Evolutionary conservation across 2,329 filamentous ascomycete species (phyloP), one percentile per base, ranked within the genome.

Genomic region (Calonectria pteridis): DNA sequence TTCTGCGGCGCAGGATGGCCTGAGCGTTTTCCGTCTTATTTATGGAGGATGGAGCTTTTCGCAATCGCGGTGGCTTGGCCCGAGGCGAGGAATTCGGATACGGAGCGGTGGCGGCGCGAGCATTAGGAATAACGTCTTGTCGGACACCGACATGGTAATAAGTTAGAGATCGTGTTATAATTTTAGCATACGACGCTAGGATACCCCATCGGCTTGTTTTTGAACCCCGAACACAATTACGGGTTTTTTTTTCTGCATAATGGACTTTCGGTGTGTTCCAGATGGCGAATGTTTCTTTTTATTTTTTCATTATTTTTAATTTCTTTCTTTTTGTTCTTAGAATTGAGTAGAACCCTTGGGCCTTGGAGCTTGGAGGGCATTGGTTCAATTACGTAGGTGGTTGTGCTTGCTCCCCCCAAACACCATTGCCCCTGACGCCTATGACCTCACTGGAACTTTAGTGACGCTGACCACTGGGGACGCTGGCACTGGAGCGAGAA

Each of bases 121-220:
- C 33, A 37, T 37, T 62, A 35, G 55, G 55, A 62, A 62, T 62
- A 62, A 62, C 55, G 33, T 62, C 55, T 62, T 35, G 51, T 55
- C 51, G 51, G 51, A 31, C 29, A 6, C 33, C 33, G 23, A 40
- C 33, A 37, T 40, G 55, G 55, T 70, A 70, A 70, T 70, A 55
- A 40, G n/a, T 70, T 62, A 40, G 55, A 62, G 33, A 62, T 14
- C 18, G 35, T 40, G 53, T 26, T 43, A 69, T 73, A 73, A 73
- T 73, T 73, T 59, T 73, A 73, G 71, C 50, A 73, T 73, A 58
- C 50, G 65, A 73, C 55, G 62, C 50, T 49, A 69, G 55, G 70
- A 72, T 68, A 67, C 63, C 69, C 53, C 51, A 51, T 43, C 40
- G 53, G 69, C 53, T 67, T 69, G 28, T n/a, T 18, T 6, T 53